phyloP scores from a whole-genome alignment of 2,329 filamentous ascomycete species.

The Penicillium hesseltinei region DNA sequence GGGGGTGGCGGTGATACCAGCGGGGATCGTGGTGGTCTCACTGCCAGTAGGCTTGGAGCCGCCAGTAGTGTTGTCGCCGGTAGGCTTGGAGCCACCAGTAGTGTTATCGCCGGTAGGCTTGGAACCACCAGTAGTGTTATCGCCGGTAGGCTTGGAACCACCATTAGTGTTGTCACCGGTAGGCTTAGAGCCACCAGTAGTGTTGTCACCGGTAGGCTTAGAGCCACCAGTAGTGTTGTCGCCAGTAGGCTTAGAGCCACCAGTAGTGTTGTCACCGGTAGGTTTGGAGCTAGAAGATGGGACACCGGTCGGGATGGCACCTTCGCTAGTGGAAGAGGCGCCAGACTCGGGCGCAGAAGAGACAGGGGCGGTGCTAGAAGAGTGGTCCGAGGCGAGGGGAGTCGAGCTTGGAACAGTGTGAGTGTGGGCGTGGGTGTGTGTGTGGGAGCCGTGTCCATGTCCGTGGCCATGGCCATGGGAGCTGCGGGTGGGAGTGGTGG shows the following conservation, averaged over 20 bases:
- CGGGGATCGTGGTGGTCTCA: slow-evolving; percentile 6
- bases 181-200: not conserved
- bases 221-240: too few species aligned
- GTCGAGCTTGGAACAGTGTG: slow-evolving; percentile 6
- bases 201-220: too few species aligned
- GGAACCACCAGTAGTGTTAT: not conserved
- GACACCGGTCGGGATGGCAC: not conserved
- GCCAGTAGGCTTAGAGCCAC: too few species aligned
- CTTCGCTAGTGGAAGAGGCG: not conserved
- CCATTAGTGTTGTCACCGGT: not conserved
- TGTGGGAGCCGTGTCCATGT: not conserved
- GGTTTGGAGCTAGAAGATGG: not conserved
- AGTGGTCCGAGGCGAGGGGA: not conserved
- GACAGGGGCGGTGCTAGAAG: not conserved
- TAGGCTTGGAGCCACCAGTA: not conserved
- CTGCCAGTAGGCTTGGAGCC: slow-evolving; percentile 8
- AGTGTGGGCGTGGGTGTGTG: not conserved
- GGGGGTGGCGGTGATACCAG: slow-evolving; percentile 7
- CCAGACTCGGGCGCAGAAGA: slow-evolving; percentile 2
- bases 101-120: not conserved
- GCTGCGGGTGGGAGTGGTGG: slow-evolving; percentile 7
- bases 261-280: too few species aligned
- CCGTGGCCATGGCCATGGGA: not conserved
- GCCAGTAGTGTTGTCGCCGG: not conserved
- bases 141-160: not conserved